Percentiles rank a stretch among this genome's conserved stretches.
These are phyloP conservation scores for Theileria orientalis DNA, from an alignment of 169 alveolate genomes.

Conservation along the genomic window DNA sequence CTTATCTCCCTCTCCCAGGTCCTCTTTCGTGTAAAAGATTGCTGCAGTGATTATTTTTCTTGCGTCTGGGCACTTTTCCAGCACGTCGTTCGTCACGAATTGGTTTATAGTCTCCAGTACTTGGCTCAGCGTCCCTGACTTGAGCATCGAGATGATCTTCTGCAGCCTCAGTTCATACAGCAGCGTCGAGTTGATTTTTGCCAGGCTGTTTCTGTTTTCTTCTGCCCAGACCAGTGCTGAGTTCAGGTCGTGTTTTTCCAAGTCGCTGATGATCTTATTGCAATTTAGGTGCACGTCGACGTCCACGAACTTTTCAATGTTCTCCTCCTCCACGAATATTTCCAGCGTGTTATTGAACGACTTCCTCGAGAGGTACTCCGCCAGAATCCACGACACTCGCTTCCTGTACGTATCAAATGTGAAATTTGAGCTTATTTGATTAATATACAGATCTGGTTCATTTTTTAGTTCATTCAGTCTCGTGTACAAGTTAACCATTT, in stretches of 20 bases:
- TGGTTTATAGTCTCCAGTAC: constrained; percentile 13
- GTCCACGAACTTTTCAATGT: constrained; percentile 35
- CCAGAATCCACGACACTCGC: constrained; percentile 56
- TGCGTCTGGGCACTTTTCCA: constrained; percentile 40
- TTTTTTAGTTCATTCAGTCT: constrained; percentile 26
- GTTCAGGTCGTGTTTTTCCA: constrained; percentile 16
- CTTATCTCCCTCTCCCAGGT: neutral
- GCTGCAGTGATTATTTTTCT: constrained; percentile 49
- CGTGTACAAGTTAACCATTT: neutral
- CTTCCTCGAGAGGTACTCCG: constrained; percentile 46
- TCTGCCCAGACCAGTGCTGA: constrained; percentile 58
- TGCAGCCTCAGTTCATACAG: constrained; percentile 41
- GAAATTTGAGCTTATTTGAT: constrained; percentile 4
- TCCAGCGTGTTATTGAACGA: constrained; percentile 32
- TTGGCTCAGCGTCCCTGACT: constrained; percentile 9
- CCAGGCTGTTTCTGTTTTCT: constrained; percentile 11
- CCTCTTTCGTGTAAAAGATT: constrained; percentile 18
- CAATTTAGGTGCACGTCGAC: neutral
- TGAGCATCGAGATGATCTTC: constrained; percentile 12
- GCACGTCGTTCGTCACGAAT: constrained; percentile 11
- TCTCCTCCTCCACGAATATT: constrained; percentile 11
- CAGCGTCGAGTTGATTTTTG: constrained; percentile 6
- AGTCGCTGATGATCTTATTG: constrained; percentile 20
- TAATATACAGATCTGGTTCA: constrained; percentile 24
- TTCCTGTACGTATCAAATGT: constrained; percentile 43